Percentiles rank a stretch among this genome's conserved stretches.
phyloP scores from a whole-genome alignment of 768 basidiomycete species.

The Kwoniella mangroviensis region DNA sequence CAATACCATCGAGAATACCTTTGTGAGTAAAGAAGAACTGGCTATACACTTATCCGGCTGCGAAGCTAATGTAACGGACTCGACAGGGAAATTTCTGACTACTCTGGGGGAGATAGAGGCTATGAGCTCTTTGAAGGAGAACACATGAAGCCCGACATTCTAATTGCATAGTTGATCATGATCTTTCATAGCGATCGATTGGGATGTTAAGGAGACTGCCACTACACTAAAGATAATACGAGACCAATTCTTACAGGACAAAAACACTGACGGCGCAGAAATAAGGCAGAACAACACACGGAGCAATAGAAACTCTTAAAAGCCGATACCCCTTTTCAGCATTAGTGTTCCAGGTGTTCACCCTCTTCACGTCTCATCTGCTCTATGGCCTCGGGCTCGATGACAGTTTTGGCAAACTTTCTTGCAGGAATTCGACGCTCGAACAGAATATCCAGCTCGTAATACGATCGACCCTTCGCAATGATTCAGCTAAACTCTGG shows the following conservation, averaged over 20 bases:
- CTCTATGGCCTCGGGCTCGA: slow-evolving; percentile 12
- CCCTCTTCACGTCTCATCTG: background rate
- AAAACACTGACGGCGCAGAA: no score
- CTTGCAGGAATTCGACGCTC: slow-evolving; percentile 50
- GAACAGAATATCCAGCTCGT: slow-evolving; percentile 57
- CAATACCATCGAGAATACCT: background rate
- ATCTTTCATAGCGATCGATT: no score
- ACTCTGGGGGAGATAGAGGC: background rate
- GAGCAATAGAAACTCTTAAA: no score
- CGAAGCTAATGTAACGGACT: background rate
- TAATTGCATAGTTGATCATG: background rate
- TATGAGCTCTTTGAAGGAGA: background rate
- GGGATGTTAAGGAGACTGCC: no score
- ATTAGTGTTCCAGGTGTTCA: background rate
- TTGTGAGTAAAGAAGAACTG: background rate
- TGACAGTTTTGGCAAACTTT: slow-evolving; percentile 46
- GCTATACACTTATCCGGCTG: background rate
- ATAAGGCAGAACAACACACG: no score
- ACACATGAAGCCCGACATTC: background rate
- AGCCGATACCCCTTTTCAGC: background rate
- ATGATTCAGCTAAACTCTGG: no score
- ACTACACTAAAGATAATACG: no score
- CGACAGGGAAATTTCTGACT: background rate
- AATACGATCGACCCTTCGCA: slow-evolving; percentile 22
- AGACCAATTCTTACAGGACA: no score